Evolutionary conservation across 2,329 filamentous ascomycete genomes (phyloP).

Genomic region (Penicillium glabrum): DNA sequence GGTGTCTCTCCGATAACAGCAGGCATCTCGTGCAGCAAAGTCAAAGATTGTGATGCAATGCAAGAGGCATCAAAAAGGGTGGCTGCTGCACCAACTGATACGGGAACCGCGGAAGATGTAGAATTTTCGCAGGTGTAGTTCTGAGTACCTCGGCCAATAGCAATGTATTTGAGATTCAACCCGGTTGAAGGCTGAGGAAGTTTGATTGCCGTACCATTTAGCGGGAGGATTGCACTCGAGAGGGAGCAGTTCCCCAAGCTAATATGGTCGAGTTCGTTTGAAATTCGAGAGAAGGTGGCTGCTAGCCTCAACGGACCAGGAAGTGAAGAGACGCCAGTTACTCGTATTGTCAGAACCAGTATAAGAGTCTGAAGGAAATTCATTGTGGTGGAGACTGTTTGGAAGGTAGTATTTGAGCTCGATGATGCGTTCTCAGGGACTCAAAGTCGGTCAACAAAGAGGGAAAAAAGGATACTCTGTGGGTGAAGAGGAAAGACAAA

Average conservation of each 20-base stretch:
- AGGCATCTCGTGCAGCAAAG: slow-evolving; percentile 31
- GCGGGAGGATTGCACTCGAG: slow-evolving; percentile 9
- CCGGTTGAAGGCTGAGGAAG: slow-evolving; percentile 31
- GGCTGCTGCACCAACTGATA: slow-evolving; percentile 46
- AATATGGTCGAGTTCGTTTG: slow-evolving; percentile 19
- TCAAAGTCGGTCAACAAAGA: not conserved
- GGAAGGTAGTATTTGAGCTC: not conserved
- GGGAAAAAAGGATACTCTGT: not conserved
- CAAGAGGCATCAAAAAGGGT: slow-evolving; percentile 47
- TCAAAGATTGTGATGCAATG: slow-evolving; percentile 27
- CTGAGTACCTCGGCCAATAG: slow-evolving; percentile 50
- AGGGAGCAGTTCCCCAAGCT: slow-evolving; percentile 26
- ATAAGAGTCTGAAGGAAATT: not conserved
- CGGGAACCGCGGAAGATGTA: slow-evolving; percentile 25
- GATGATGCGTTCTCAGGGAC: not conserved
- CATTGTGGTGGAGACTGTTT: slow-evolving; percentile 1
- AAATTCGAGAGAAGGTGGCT: slow-evolving; percentile 17
- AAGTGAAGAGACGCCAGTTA: slow-evolving; percentile 1
- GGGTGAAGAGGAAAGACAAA: not conserved
- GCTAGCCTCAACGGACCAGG: slow-evolving; percentile 17
- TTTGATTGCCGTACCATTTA: slow-evolving; percentile 17
- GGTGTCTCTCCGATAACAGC: slow-evolving; percentile 19
- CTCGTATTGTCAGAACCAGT: not conserved
- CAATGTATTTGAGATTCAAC: slow-evolving; percentile 44
- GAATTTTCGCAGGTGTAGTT: slow-evolving; percentile 41